Percentiles rank a stretch among this genome's conserved stretches.
These are phyloP conservation scores for Houttuynia cordata DNA, from an alignment of 164 flowering plant species.

Conservation along the genomic window DNA sequence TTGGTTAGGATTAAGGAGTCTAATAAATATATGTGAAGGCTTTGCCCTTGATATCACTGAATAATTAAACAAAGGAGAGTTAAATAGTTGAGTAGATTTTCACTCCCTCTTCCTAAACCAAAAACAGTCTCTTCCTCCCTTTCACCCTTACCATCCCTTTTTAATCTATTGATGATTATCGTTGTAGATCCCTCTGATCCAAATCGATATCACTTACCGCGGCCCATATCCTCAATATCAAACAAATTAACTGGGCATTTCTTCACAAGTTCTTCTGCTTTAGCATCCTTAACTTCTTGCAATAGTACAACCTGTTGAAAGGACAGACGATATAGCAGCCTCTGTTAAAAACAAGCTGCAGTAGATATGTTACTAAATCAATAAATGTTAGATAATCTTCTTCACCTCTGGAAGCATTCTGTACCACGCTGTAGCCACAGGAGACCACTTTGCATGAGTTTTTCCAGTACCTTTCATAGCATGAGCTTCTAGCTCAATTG, in stretches of 20 bases:
- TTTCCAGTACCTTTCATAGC: conserved; percentile 87
- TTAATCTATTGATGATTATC: no score
- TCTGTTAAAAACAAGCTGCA: not conserved
- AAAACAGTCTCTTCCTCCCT: no score
- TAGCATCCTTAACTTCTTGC: conserved; percentile 49
- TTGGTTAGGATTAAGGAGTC: no score
- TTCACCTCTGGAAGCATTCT: conserved; percentile 95
- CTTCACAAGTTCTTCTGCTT: conserved; percentile 55
- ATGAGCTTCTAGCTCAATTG: conserved; percentile 94
- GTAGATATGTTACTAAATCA: not conserved
- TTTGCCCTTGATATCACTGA: no score
- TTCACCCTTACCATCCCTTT: no score
- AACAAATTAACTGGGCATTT: conserved; percentile 81
- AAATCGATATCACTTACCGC: conserved; percentile 43
- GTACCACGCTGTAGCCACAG: conserved; percentile 95
- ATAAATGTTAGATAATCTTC: not conserved
- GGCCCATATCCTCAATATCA: conserved; percentile 76
- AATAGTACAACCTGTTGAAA: conserved; percentile 52
- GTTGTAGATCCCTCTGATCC: no score
- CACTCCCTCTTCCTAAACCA: no score
- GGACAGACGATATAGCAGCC: not conserved
- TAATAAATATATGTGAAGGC: no score
- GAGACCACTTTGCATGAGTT: conserved; percentile 99
- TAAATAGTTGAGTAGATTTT: no score
- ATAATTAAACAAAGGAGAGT: no score